These are phyloP conservation scores for Penicillium sclerotiorum DNA, from an alignment of 2,329 filamentous ascomycete genomes.

Conservation along the genomic window DNA sequence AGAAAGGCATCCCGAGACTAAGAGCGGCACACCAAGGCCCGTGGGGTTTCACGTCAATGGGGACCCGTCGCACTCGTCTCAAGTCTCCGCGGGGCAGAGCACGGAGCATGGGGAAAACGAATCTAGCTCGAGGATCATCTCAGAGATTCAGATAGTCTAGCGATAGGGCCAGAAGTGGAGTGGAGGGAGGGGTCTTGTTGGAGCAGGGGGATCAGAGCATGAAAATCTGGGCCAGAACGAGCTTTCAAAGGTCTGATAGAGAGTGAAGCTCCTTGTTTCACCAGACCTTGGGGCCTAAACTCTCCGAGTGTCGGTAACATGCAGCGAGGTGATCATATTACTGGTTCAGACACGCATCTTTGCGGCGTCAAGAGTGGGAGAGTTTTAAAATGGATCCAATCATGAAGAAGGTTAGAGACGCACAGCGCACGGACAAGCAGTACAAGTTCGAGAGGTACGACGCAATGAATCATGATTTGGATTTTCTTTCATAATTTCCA, in stretches of 20 bases:
- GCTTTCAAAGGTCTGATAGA: too few relatives aligned
- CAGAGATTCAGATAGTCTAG: too few relatives aligned
- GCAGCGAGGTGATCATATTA: conserved; percentile 14
- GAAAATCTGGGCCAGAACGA: too few relatives aligned
- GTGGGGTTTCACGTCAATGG: conserved; percentile 10
- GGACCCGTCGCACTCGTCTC: background rate
- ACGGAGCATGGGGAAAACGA: too few relatives aligned
- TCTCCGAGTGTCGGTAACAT: conserved; percentile 13
- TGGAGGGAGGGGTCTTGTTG: too few relatives aligned
- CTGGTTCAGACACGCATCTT: conserved; percentile 7
- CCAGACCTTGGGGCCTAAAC: conserved; percentile 1
- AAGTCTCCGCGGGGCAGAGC: conserved; percentile 5
- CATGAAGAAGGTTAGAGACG: too few relatives aligned
- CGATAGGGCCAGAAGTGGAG: too few relatives aligned
- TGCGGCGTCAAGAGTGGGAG: conserved; percentile 2
- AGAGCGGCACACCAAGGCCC: background rate
- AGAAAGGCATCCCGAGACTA: background rate
- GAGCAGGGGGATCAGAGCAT: too few relatives aligned
- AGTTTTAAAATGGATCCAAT: conserved; percentile 17
- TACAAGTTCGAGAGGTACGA: conserved; percentile 8
- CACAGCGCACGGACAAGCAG: conserved; percentile 12
- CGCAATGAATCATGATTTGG: too few relatives aligned
- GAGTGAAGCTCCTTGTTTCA: too few relatives aligned
- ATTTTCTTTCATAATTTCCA: too few relatives aligned
- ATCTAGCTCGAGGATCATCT: too few relatives aligned